Evolutionary conservation across 768 basidiomycete genomes (phyloP), one percentile per base, ranked within the genome.

Genomic region (Tulasnella sp.): DNA sequence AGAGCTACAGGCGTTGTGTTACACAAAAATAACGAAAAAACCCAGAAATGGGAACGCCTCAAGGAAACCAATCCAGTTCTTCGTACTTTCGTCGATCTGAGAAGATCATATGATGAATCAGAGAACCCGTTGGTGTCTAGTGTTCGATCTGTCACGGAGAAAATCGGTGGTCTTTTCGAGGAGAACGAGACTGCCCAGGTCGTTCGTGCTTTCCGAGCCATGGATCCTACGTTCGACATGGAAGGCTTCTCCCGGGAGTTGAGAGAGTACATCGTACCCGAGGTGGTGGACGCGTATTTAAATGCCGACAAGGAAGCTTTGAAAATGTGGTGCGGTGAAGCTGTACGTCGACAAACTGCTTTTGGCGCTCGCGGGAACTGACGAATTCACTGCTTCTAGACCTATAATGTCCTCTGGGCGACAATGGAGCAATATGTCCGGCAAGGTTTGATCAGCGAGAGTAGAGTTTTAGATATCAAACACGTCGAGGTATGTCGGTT

Each of bases 131-230:
- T 96, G 56, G 78, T 98, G 26, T 79, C 83, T 3, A 82, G 84
- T 15, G 68, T 96, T 58, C 86, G 96, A 41, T 78, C 80, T 5
- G 85, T 96, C 51, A 94, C 93, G 1, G 78, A 84, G 44, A 86
- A 86, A 0, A 77, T 99, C 52, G 91, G 89, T 2, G 82, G 85
- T 2, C 71, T 75, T 44, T 91, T 92, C 67, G 95, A 98, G 61
- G 96, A 99, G 75, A 99, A 89, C 68, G 96, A 99, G 75, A 93
- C 86, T 48, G 96, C 96, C n/a, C 88, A 88, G 70, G 95, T 98
- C 29, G 83, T 86, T 67, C 79, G 89, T 61, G 72, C 84, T 68
- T 89, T 97, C 82, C 88, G 84, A 70, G 70, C 75, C n/a, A 76
- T 97, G 68, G 96, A 99, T 70, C 91, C 96, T 3, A 70, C 72